Evolutionary conservation across 1,284 basidiomycete species (phyloP), one percentile per base, ranked within the genome.

Genomic region (Clitocybe nebularis): DNA sequence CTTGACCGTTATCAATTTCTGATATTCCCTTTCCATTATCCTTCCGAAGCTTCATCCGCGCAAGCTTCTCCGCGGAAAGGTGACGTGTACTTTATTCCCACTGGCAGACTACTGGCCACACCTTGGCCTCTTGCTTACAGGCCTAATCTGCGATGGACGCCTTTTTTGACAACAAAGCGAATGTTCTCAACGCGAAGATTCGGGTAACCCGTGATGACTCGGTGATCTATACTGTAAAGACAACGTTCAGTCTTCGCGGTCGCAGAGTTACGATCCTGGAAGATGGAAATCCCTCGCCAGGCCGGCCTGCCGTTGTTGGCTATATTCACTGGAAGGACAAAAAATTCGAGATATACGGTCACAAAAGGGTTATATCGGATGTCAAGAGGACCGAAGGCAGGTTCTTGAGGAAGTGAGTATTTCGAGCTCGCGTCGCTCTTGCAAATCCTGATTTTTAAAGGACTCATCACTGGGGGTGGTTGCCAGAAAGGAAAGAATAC

Each of bases 271-370:
- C 72, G 0, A 49, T 70, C 16, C 55, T 75, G 29, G 58, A 59
- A 45, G 72, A 75, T 44, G 60, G 61, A 29, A 74, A 75, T 47
- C 71, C 72, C 5, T 53, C 57, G 0, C 53, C 54, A 4, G 62
- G 62, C 4, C 44, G 57, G 21, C 44, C 58, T 2, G 42, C 52
- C 0, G 54, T 60, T 13, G 71, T 71, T 4, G 72, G 69, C 1
- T 61, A 60, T 4, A 72, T 75, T 32, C 61, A 71, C 46, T 75
- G 72, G 72, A 61, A 59, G 37, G 68, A 73, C 30, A 69, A 69
- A 52, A 55, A 55, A 9, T 61, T 75, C 14, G 71, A 74, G 51
- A 56, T 74, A 6, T 49, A 56, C 33, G 71, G 71, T 0, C 57
- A 63, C 28, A 61, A 58, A 45, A 68, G 64, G 48, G 51, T 56